A percentile compares a stretch with the other conserved stretches of the same genome.
Evolutionary conservation across 805 yeast species (phyloP).

Genomic region (Cyberlindnera veronae): DNA sequence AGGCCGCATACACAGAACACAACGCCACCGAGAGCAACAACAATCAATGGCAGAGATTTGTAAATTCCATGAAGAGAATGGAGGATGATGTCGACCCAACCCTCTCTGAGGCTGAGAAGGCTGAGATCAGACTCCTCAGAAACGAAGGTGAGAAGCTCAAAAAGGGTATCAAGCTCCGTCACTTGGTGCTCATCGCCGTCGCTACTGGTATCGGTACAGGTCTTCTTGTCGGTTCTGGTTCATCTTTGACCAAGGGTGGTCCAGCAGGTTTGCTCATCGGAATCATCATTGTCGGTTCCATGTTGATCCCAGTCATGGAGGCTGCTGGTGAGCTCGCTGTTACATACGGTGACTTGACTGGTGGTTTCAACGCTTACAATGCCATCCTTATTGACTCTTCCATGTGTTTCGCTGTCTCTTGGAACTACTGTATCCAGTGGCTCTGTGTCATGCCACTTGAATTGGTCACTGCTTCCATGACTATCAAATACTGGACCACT

Average conservation of each 20-base stretch:
- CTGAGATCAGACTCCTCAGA: conserved; percentile 20
- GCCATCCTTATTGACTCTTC: conserved; percentile 44
- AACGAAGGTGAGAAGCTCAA: conserved; percentile 34
- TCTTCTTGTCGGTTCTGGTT: conserved; percentile 65
- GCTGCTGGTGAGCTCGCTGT: conserved; percentile 55
- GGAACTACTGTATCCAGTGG: conserved; percentile 57
- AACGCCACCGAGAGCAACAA: conserved; percentile 2
- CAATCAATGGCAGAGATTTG: conserved; percentile 28
- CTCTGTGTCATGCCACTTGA: conserved; percentile 51
- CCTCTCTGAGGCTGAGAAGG: conserved; percentile 39
- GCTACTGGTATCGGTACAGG: conserved; percentile 80
- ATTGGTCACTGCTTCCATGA: conserved; percentile 52
- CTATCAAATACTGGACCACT: conserved; percentile 45
- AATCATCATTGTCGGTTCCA: conserved; percentile 55
- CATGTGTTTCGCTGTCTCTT: conserved; percentile 60
- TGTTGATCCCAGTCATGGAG: conserved; percentile 56
- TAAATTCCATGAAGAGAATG: conserved; percentile 32
- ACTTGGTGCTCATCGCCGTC: conserved; percentile 69
- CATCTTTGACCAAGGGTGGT: conserved; percentile 55
- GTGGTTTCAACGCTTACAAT: conserved; percentile 38
- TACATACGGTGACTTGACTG: conserved; percentile 35
- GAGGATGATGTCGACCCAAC: conserved; percentile 36
- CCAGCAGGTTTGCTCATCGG: conserved; percentile 62
- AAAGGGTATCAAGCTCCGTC: conserved; percentile 43
- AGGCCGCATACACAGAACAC: conserved; percentile 22